Percentiles rank a stretch among this genome's conserved stretches.
Evolutionary conservation across 345 rosid species (phyloP).

Genomic region (Eucalyptus marginata): DNA sequence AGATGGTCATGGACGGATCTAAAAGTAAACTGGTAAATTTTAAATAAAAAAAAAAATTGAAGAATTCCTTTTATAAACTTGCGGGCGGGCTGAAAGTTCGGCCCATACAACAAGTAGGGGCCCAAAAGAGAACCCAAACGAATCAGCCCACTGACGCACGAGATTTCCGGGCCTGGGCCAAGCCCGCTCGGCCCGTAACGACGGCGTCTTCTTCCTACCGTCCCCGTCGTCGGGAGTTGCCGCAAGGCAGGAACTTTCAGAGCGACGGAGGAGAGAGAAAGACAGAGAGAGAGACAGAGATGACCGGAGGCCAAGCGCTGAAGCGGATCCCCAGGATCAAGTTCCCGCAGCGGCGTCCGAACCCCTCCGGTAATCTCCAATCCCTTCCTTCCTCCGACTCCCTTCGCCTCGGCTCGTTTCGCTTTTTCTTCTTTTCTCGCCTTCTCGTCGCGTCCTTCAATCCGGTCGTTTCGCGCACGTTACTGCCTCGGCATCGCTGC

Average conservation of each 20-base stretch:
- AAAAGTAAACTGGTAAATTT: neutral
- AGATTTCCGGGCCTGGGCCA: neutral
- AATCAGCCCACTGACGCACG: neutral
- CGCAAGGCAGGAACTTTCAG: neutral
- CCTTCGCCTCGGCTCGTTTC: neutral
- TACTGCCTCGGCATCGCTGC: neutral
- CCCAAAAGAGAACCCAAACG: neutral
- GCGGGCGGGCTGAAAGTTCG: neutral
- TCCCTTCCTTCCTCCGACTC: neutral
- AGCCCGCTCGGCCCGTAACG: neutral
- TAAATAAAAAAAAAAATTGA: neutral
- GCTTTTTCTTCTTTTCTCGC: neutral
- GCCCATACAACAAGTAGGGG: neutral
- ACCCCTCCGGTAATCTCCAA: conserved; percentile 27
- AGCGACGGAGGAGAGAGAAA: neutral
- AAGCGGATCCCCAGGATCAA: conserved; percentile 90
- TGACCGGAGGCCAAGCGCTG: conserved; percentile 43
- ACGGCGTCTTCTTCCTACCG: neutral
- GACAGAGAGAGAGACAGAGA: conserved; percentile 30
- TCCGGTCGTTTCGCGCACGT: neutral
- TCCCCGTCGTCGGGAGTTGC: neutral
- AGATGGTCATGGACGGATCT: neutral
- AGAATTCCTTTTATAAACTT: neutral
- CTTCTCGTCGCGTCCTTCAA: neutral
- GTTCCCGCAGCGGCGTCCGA: conserved; percentile 55